phyloP scores from a whole-genome alignment of 768 basidiomycete species.

The Sarcomyxa edulis region DNA sequence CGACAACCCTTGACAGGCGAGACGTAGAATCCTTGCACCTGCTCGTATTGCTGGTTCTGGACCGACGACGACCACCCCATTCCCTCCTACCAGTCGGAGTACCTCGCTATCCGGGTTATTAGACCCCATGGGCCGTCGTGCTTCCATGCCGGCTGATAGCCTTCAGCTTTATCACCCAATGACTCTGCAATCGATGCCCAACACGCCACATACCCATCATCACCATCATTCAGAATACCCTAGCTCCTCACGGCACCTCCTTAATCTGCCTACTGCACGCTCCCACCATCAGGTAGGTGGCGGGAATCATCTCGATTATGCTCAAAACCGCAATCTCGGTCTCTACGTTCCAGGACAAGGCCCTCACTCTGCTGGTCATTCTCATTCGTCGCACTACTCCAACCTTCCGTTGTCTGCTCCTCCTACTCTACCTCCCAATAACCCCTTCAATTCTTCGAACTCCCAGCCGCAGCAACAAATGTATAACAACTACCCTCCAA shows the following conservation, averaged over 20 bases:
- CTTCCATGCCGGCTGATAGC: conserved; percentile 66
- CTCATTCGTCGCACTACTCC: conserved; percentile 29
- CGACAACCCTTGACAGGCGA: conserved; percentile 51
- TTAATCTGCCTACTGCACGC: conserved; percentile 34
- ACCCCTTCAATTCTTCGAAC: conserved; percentile 21
- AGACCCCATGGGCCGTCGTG: conserved; percentile 46
- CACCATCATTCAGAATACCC: conserved; percentile 37
- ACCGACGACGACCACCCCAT: conserved; percentile 75
- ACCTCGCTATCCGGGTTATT: conserved; percentile 35
- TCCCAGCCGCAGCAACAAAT: conserved; percentile 24
- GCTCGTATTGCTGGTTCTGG: conserved; percentile 72
- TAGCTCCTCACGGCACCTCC: conserved; percentile 38
- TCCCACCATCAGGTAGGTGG: conserved; percentile 28
- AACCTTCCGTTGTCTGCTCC: conserved; percentile 51
- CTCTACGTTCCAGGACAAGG: conserved; percentile 32
- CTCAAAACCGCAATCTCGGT: conserved; percentile 19
- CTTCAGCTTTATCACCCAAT: conserved; percentile 77
- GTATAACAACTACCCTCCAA: conserved; percentile 30
- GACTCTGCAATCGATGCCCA: conserved; percentile 61
- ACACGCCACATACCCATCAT: conserved; percentile 28
- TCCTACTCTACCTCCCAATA: conserved; percentile 36
- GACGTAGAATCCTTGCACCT: conserved; percentile 78
- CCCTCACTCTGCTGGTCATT: conserved; percentile 36
- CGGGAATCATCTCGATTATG: conserved; percentile 23
- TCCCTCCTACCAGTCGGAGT: conserved; percentile 45